phyloP scores from a whole-genome alignment of 139 green algal species.

The Mesotaenium endlicherianum region DNA sequence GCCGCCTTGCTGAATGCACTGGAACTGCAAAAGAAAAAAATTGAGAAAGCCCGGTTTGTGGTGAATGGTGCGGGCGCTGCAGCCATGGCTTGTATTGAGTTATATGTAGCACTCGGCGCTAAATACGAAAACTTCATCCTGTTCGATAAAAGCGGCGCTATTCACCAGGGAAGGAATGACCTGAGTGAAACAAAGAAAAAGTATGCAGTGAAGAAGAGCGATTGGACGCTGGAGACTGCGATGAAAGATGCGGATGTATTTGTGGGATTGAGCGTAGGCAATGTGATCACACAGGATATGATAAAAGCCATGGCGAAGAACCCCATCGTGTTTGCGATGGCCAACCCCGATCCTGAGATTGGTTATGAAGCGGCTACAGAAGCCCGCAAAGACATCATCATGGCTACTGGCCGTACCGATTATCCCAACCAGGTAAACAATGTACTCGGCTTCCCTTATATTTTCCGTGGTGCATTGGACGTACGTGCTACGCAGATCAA shows the following conservation, averaged over 20 bases:
- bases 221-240: constrained; percentile 49
- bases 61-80: constrained; percentile 54
- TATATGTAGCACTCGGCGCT: constrained; percentile 50
- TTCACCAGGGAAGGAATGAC: constrained; percentile 50
- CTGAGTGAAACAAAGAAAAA: constrained; percentile 28
- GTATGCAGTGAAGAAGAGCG: constrained; percentile 25
- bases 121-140: constrained; percentile 48
- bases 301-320: constrained; percentile 47
- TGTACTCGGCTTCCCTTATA: constrained; percentile 55
- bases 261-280: constrained; percentile 39
- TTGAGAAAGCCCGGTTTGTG: constrained; percentile 47
- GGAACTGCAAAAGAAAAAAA: constrained; percentile 49
- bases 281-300: constrained; percentile 50
- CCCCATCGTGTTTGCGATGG: constrained; percentile 53
- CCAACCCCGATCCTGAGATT: constrained; percentile 45
- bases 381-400: constrained; percentile 49
- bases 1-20: constrained; percentile 56
- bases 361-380: neutral
- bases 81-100: constrained; percentile 50
- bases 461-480: constrained; percentile 51
- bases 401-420: constrained; percentile 54
- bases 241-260: constrained; percentile 56
- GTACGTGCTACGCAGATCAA: constrained; percentile 42
- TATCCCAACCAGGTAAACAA: constrained; percentile 60
- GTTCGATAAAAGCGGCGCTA: constrained; percentile 40